Evolutionary conservation across 1,284 basidiomycete genomes (phyloP).

Genomic region (Anthracocystis setariae): DNA sequence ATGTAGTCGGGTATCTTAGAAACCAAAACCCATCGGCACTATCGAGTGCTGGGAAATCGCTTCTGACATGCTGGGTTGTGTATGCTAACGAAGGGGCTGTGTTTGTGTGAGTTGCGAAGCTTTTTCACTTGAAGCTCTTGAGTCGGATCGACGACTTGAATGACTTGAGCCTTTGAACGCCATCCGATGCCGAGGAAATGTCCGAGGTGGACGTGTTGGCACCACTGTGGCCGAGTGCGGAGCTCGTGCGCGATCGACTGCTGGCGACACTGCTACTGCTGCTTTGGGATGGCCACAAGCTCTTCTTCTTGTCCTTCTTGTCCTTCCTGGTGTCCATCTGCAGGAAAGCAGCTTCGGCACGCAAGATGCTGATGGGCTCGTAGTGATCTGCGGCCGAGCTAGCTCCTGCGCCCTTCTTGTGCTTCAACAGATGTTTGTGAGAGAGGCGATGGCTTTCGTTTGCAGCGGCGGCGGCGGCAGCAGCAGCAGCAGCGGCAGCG

Average conservation of each 20-base stretch:
- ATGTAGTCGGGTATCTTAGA: too few species aligned
- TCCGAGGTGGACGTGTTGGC: constrained; percentile 22
- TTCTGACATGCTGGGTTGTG: background rate
- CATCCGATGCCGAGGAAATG: constrained; percentile 15
- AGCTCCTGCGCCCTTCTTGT: constrained; percentile 23
- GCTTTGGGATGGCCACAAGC: constrained; percentile 5
- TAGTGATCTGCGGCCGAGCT: constrained; percentile 7
- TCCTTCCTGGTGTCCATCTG: constrained; percentile 25
- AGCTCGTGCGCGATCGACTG: constrained; percentile 4
- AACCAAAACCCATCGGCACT: too few species aligned
- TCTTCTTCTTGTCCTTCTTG: constrained; percentile 24
- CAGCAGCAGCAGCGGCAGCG: constrained; percentile 17
- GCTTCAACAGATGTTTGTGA: constrained; percentile 27
- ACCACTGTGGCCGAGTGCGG: background rate
- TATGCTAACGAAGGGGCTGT: background rate
- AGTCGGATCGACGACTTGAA: constrained; percentile 38
- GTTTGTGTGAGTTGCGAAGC: background rate
- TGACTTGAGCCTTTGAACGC: constrained; percentile 24
- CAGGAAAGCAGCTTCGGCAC: constrained; percentile 41
- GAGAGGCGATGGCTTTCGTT: constrained; percentile 10
- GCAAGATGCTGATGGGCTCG: constrained; percentile 45
- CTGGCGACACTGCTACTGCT: constrained; percentile 15
- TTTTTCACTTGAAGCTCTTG: constrained; percentile 21
- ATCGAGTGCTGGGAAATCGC: too few species aligned
- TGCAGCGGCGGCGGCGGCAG: constrained; percentile 18